Conservation (phyloP, 805 yeast genomes). For the Kodamaea leandrae region DNA sequence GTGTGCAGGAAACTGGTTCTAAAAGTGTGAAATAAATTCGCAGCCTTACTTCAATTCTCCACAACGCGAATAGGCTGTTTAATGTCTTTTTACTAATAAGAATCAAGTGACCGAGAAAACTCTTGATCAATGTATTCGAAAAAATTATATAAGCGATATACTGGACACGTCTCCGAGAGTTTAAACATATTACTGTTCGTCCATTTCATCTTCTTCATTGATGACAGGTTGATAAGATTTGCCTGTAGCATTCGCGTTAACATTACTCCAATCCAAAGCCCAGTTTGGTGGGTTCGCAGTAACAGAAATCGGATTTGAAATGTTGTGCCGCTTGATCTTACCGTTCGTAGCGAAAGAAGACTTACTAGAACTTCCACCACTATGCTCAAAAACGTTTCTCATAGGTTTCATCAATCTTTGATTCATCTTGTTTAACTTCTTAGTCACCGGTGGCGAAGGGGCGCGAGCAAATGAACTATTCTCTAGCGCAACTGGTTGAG, state of each 20-base stretch:
- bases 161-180: no score
- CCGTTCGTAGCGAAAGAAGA: constrained; percentile 4
- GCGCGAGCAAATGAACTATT: constrained; percentile 15
- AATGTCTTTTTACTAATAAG: no score
- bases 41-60: no score
- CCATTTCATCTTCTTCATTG: constrained; percentile 16
- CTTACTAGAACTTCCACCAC: constrained; percentile 1
- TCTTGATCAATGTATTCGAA: no score
- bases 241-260: not conserved
- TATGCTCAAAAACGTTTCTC: constrained; percentile 10
- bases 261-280: constrained; percentile 8
- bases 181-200: constrained; percentile 1
- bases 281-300: constrained; percentile 9
- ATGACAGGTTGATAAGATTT: constrained; percentile 17
- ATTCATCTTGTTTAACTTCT: constrained; percentile 17
- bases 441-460: constrained; percentile 27
- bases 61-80: not conserved
- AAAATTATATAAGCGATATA: no score
- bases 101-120: no score
- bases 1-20: constrained; percentile 4
- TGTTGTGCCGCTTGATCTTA: constrained; percentile 10
- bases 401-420: constrained; percentile 13
- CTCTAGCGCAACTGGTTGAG: constrained; percentile 5
- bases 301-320: constrained; percentile 10
- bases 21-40: no score